Percentiles rank a stretch among this genome's conserved stretches.
These are phyloP conservation scores for Candida pseudoglaebosa DNA, from an alignment of 805 yeast genomes.

Conservation along the genomic window DNA sequence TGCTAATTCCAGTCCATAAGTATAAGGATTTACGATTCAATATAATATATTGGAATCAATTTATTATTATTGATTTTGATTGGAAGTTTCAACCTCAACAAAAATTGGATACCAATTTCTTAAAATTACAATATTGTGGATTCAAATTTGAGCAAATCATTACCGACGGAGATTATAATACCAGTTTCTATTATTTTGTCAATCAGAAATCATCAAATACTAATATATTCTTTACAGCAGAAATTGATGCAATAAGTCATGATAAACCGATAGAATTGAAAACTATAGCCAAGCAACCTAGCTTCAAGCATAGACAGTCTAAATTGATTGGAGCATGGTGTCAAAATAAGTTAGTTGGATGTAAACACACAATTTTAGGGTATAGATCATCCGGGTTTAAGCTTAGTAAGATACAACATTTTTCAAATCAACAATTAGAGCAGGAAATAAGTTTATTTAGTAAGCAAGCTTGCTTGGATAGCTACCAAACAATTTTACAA, in stretches of 20 bases:
- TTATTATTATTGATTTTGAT: constrained; percentile 17
- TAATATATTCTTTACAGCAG: constrained; percentile 19
- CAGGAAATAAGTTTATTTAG: not conserved
- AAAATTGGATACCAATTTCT: constrained; percentile 3
- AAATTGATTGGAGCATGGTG: constrained; percentile 16
- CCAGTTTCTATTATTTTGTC: constrained; percentile 14
- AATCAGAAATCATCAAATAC: constrained; percentile 9
- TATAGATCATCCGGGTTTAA: constrained; percentile 13
- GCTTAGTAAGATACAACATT: constrained; percentile 11
- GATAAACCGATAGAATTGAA: constrained; percentile 20
- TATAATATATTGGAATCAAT: constrained; percentile 15
- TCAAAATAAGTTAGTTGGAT: constrained; percentile 16
- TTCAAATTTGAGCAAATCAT: constrained; percentile 19
- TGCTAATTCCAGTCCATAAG: constrained; percentile 17
- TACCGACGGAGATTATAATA: constrained; percentile 8
- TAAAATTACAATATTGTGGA: constrained; percentile 17
- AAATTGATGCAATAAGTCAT: constrained; percentile 18
- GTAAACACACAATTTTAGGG: constrained; percentile 15
- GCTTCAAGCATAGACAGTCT: constrained; percentile 6
- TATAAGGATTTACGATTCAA: constrained; percentile 12
- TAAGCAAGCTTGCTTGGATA: not conserved
- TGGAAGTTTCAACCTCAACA: constrained; percentile 11
- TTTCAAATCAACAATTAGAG: not conserved
- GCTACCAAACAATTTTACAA: not conserved
- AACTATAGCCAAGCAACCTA: constrained; percentile 14